A percentile compares a stretch with the other conserved stretches of the same genome.
phyloP scores from a whole-genome alignment of 441 rosid genomes.

The Populus tomentosa region DNA sequence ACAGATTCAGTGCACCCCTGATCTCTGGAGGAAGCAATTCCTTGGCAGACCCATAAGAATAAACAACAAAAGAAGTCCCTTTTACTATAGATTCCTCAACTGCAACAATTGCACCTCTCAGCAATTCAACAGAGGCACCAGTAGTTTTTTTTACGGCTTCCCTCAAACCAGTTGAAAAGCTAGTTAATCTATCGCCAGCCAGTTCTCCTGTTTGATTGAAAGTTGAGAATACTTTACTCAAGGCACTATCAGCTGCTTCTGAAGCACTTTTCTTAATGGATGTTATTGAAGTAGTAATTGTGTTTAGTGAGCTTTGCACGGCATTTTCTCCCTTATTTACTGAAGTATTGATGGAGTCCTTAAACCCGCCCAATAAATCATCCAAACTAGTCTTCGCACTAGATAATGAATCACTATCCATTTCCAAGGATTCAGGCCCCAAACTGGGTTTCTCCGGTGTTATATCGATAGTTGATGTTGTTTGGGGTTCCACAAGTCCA shows the following conservation, averaged over 20 bases:
- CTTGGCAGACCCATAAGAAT: conserved; percentile 69
- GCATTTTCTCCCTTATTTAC: conserved; percentile 50
- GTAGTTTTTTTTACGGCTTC: conserved; percentile 56
- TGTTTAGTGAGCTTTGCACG: conserved; percentile 52
- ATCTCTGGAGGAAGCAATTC: conserved; percentile 67
- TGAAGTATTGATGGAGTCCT: conserved; percentile 47
- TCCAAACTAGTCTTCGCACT: conserved; percentile 40
- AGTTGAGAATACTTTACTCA: conserved; percentile 41
- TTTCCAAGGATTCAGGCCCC: conserved; percentile 28
- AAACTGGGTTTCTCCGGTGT: conserved; percentile 36
- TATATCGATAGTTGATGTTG: conserved; percentile 26
- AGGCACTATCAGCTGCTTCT: conserved; percentile 52
- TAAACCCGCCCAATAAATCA: conserved; percentile 42
- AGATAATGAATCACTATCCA: conserved; percentile 34
- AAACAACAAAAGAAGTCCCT: conserved; percentile 64
- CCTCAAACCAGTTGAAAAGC: conserved; percentile 47
- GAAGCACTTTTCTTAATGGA: conserved; percentile 57
- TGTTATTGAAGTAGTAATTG: conserved; percentile 49
- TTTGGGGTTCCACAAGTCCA: conserved; percentile 38
- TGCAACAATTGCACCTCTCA: conserved; percentile 56
- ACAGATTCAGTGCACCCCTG: conserved; percentile 47
- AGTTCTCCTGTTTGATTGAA: conserved; percentile 53
- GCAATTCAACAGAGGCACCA: conserved; percentile 44
- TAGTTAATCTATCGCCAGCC: conserved; percentile 45
- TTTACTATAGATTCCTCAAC: conserved; percentile 57